Percentiles rank a stretch among this genome's conserved stretches.
Evolutionary conservation across 192 early-diverging fungal genomes (phyloP).

Genomic region (Entomortierella parvispora): DNA sequence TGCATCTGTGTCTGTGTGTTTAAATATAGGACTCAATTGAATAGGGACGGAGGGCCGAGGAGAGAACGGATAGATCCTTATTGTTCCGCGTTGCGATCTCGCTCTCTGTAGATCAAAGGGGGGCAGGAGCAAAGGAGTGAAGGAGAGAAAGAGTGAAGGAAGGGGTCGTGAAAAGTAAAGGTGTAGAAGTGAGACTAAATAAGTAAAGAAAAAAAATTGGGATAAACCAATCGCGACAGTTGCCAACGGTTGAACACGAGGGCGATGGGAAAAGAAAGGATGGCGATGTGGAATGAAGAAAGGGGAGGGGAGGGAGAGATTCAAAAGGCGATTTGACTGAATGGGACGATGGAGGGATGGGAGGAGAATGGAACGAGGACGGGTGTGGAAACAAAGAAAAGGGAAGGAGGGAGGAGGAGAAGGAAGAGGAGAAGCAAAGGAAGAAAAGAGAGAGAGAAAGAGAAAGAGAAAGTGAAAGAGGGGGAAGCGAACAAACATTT

Average conservation of each 20-base stretch:
- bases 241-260: not conserved
- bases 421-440: not conserved
- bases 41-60: too few relatives aligned
- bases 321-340: not conserved
- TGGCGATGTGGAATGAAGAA: not conserved
- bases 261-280: not conserved
- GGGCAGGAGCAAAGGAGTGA: not conserved
- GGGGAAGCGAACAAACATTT: not conserved
- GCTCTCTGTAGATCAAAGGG: not conserved
- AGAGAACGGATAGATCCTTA: too few relatives aligned
- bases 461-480: not conserved
- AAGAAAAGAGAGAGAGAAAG: slow-evolving; percentile 2
- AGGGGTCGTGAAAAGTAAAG: not conserved
- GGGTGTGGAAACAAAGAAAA: not conserved
- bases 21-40: too few relatives aligned
- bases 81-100: too few relatives aligned
- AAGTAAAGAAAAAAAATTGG: slow-evolving; percentile 5
- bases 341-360: not conserved
- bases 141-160: not conserved
- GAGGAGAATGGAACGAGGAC: slow-evolving; percentile 1
- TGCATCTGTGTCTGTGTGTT: too few relatives aligned
- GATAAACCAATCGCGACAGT: not conserved
- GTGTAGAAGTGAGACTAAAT: not conserved
- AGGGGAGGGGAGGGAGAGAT: not conserved
- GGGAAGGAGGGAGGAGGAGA: not conserved